phyloP scores from a whole-genome alignment of 2,329 filamentous ascomycete genomes.

The Pseudogymnoascus sp. region DNA sequence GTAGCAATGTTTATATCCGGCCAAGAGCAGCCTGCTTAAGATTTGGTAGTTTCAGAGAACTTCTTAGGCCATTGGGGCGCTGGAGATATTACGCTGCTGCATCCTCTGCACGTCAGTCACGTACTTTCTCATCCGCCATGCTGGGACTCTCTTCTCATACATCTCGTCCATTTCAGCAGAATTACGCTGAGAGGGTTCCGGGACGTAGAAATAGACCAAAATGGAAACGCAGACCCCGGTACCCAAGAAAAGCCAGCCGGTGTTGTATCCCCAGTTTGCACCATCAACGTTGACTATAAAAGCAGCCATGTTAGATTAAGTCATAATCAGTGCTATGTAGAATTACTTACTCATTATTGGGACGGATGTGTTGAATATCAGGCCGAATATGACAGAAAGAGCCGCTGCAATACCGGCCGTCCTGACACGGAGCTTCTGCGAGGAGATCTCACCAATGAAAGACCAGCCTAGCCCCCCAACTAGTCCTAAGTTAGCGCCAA shows the following conservation, averaged over 20 bases:
- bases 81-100: neutral
- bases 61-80: too few relatives aligned
- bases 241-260: slow-evolving; percentile 19
- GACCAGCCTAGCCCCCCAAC: slow-evolving; percentile 19
- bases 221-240: slow-evolving; percentile 14
- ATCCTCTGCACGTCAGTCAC: slow-evolving; percentile 16
- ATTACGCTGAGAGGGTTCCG: slow-evolving; percentile 21
- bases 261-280: slow-evolving; percentile 21
- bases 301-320: neutral
- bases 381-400: slow-evolving; percentile 19
- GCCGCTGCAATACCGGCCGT: slow-evolving; percentile 21
- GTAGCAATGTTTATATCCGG: too few relatives aligned
- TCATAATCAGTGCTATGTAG: too few relatives aligned
- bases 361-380: slow-evolving; percentile 21
- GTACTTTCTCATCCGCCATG: slow-evolving; percentile 19
- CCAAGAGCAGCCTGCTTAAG: too few relatives aligned
- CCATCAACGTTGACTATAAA: slow-evolving; percentile 13
- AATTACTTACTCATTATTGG: slow-evolving; percentile 17
- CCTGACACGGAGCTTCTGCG: slow-evolving; percentile 19
- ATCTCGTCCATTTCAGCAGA: slow-evolving; percentile 23
- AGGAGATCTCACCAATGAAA: slow-evolving; percentile 21
- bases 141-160: slow-evolving; percentile 19
- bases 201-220: slow-evolving; percentile 19
- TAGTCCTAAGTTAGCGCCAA: neutral
- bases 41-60: too few relatives aligned